Evolutionary conservation across 73 alveolate species (phyloP), one percentile per base, ranked within the genome.

Genomic region (Paramecium caudatum): DNA sequence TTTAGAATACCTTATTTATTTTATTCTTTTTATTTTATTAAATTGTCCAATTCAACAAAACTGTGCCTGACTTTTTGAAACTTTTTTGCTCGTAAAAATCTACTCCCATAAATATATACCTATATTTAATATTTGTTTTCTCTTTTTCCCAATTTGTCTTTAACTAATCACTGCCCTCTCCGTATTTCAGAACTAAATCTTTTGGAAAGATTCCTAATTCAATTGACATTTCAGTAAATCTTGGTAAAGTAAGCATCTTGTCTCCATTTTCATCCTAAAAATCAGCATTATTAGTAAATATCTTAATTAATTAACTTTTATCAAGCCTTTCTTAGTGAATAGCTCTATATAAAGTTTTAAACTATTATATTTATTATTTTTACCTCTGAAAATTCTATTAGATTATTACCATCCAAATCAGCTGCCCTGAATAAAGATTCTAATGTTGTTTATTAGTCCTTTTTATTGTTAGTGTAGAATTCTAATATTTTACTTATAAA

Each of bases 211-310:
- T 74, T 9, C 65, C 65, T 43, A 74, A 39, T 45, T 74, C 88
- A 41, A 74, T 37, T 8, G 88, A 74, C 39, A 43, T 37, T 74
- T 74, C 88, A 15, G 88, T 45, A 41, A 74, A 74, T 5, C 88
- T 36, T 10, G 88, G 68, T 5, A 74, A 47, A 10, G 88, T 74
- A 9, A 74, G 3, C 62, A 74, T 41, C 43, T 45, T 74, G 19
- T 74, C 88, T 8, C 88, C 88, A 74, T 74, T 74, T 45, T 74
- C 88, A 74, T 74, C 65, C 43, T 74, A 47, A 19, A 39, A 74
- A 74, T 74, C 88, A 8, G 88, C 88, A 41, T 74, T 41, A 21
- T 21, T 74, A 1, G 47, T 74, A 43, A 74, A 74, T 16, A 74
- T 45, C 43, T 41, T 39, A 0, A 74, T 23, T 16, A 74, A n/a